Evolutionary conservation across 176 grass and related monocot species (phyloP), one percentile per base, ranked within the genome.

Genomic region (Typha latifolia): DNA sequence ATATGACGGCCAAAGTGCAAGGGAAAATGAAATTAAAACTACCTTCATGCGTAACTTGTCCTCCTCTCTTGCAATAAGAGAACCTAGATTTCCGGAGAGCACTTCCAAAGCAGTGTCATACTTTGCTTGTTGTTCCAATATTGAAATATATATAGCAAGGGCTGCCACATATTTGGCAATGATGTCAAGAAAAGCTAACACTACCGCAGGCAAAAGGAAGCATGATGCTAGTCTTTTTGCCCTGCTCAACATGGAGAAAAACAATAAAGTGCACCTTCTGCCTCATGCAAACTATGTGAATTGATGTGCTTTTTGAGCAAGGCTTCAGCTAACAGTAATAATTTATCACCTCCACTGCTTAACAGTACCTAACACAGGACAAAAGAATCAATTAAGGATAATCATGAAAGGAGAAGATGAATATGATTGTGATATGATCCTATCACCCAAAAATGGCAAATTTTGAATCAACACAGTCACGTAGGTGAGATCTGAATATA

Each of bases 111-210:
- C 89, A 72, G 74, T 53, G 62, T 87, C 95, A 78, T 82, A 99
- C 64, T 99, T 99, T 69, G 67, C 65, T 79, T 99, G 89, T 71
- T 99, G 86, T 82, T 99, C 95, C 79, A 99, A 70, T 73, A 99
- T 81, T 81, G 95, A 90, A 78, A 99, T 70, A 63, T 90, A 94
- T 49, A 99, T 76, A 47, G 77, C 47, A 5, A 99, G 84, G 37
- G 94, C 94, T 99, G 83, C 50, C 80, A 77, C 27, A 70, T 62
- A 66, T 59, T 76, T 52, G 16, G 50, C 24, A 66, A 65, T 64
- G 4, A 66, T 51, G 63, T 90, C 48, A 84, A 24, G 49, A 77
- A 49, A 77, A 49, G 32, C 72, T 67, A 77, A n/a, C 12, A 48
- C 4, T 47, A 73, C 12, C 8, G 47, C 15, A 78, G 47, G 32